A percentile compares a stretch with the other conserved stretches of the same genome.
Conservation (phyloP, 257 asterid species). For the Pogostemon cablin region DNA sequence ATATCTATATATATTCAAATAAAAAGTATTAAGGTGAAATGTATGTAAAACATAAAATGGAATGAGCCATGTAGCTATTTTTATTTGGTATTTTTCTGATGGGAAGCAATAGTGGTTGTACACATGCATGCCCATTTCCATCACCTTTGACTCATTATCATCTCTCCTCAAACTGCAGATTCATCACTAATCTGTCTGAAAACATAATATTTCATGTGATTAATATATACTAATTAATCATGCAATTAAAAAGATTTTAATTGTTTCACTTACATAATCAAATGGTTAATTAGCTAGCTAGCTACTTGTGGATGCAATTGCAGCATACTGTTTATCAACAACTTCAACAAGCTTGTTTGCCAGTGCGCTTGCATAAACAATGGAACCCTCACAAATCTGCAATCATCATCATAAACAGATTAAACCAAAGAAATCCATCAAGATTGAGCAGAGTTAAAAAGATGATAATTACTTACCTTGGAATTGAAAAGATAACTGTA, state of each 20-base stretch:
- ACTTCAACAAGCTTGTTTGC: slow-evolving; percentile 89
- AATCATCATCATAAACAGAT: neutral
- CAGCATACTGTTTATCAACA: slow-evolving; percentile 74
- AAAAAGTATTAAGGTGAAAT: too few species aligned
- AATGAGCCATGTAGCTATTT: too few species aligned
- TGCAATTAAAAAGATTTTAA: neutral
- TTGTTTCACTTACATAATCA: slow-evolving; percentile 38
- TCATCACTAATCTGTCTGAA: too few species aligned
- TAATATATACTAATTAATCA: neutral
- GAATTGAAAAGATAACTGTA: slow-evolving; percentile 82
- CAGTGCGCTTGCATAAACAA: slow-evolving; percentile 81
- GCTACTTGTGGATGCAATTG: slow-evolving; percentile 64
- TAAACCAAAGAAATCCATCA: neutral
- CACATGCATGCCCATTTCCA: too few species aligned
- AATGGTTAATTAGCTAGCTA: neutral
- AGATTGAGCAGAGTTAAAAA: neutral
- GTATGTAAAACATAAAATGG: too few species aligned
- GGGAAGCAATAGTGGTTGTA: too few species aligned
- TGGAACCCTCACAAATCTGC: slow-evolving; percentile 92
- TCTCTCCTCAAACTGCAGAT: too few species aligned
- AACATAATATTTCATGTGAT: neutral
- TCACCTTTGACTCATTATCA: too few species aligned
- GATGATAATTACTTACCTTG: slow-evolving; percentile 48
- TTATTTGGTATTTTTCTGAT: too few species aligned
- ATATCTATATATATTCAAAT: too few species aligned